Percentiles rank a stretch among this genome's conserved stretches.
Conservation (phyloP, 306 rosid species). For the Potentilla sterilis region DNA sequence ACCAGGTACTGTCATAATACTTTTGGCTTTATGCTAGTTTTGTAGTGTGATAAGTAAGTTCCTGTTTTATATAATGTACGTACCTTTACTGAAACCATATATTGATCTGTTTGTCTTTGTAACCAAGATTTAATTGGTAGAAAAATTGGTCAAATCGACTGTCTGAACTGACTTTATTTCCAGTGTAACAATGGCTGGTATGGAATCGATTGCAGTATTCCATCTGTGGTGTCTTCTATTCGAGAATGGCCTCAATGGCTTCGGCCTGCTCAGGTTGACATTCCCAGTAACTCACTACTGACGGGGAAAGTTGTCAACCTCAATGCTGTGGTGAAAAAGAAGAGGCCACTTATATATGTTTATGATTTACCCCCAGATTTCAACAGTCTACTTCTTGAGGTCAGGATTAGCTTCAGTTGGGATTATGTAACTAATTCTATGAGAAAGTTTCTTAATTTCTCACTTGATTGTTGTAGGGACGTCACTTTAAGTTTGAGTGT, state of each 20-base stretch:
- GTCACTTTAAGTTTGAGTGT: constrained; percentile 83
- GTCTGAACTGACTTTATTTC: constrained; percentile 38
- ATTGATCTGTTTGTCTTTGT: background rate
- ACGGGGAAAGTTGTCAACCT: constrained; percentile 45
- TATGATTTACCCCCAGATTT: constrained; percentile 83
- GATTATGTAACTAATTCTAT: constrained; percentile 20
- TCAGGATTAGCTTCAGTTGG: constrained; percentile 35
- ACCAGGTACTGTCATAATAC: background rate
- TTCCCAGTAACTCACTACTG: constrained; percentile 43
- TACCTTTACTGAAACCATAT: background rate
- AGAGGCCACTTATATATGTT: constrained; percentile 88
- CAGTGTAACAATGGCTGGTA: constrained; percentile 96
- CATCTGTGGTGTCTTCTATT: constrained; percentile 64
- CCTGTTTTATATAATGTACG: background rate
- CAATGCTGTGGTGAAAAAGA: constrained; percentile 60
- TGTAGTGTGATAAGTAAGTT: background rate
- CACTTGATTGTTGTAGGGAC: constrained; percentile 60
- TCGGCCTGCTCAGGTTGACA: constrained; percentile 73
- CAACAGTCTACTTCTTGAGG: constrained; percentile 94
- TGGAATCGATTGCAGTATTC: constrained; percentile 93
- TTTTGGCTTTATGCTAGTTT: background rate
- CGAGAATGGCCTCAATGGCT: constrained; percentile 94
- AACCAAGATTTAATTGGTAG: background rate
- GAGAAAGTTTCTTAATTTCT: constrained; percentile 24
- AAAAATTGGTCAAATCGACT: background rate